phyloP scores from a whole-genome alignment of 139 green algal genomes.

The Auxenochlorella pyrenoidosa region DNA sequence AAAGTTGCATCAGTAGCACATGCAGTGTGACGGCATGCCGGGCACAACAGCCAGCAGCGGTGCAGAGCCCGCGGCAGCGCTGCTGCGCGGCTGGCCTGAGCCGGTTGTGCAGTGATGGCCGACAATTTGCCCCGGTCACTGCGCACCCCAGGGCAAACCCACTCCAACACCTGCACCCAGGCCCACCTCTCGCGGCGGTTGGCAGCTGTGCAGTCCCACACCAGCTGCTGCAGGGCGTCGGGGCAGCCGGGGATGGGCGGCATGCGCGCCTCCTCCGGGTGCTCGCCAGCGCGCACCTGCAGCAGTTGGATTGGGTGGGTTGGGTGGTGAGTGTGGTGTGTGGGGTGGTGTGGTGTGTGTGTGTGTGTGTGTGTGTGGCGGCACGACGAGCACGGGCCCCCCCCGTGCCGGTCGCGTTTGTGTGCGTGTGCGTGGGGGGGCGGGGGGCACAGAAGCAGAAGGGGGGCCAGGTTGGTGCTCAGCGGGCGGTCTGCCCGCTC shows the following conservation, averaged over 20 bases:
- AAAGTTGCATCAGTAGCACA: no score
- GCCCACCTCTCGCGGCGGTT: constrained; percentile 1
- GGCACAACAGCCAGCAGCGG: no score
- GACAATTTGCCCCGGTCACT: background rate
- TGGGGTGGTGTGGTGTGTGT: no score
- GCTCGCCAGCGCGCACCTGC: background rate
- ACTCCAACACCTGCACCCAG: background rate
- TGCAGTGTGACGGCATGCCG: no score
- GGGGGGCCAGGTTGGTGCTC: no score
- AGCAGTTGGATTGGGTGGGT: background rate
- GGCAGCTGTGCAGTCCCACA: constrained; percentile 12
- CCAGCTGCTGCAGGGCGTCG: background rate
- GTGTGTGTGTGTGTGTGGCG: no score
- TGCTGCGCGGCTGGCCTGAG: no score
- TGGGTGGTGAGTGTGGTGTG: background rate
- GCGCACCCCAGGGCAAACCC: background rate
- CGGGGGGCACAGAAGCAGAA: background rate
- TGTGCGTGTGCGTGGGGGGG: background rate
- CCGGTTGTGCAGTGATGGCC: no score
- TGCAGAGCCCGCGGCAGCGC: no score
- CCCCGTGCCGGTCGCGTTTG: background rate
- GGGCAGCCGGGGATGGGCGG: background rate
- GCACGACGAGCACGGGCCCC: no score
- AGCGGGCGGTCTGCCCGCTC: no score
- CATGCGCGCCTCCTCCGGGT: background rate